Evolutionary conservation across 23 red algal species (phyloP).

Genomic region (Gracilaria caudata): DNA sequence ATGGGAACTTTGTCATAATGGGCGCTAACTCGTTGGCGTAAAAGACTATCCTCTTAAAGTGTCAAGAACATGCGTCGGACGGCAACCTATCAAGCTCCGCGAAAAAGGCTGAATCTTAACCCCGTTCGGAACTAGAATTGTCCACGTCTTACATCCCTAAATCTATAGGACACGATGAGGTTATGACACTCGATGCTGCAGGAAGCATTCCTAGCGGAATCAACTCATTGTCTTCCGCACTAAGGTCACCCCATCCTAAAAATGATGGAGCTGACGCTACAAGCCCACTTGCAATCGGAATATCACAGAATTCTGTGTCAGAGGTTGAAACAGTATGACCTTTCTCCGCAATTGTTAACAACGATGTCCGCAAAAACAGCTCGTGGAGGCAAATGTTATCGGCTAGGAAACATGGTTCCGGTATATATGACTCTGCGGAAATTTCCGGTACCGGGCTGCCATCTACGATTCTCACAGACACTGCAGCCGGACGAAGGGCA

Average conservation of each 20-base stretch:
- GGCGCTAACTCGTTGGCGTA: no score
- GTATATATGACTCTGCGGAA: not conserved
- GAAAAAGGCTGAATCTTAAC: no score
- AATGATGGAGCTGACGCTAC: not conserved
- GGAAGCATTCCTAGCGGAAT: not conserved
- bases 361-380: not conserved
- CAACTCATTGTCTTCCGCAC: not conserved
- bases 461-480: slow-evolving; percentile 11
- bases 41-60: no score
- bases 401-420: slow-evolving; percentile 3
- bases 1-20: no score
- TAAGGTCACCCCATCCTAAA: slow-evolving; percentile 4
- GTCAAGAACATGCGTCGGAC: no score
- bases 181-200: not conserved
- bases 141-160: no score
- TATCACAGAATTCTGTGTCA: slow-evolving; percentile 12
- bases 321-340: not conserved
- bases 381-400: slow-evolving; percentile 35
- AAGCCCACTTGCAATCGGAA: not conserved
- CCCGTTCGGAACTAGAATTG: no score
- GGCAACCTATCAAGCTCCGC: no score
- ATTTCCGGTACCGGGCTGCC: not conserved
- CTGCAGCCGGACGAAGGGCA: not conserved
- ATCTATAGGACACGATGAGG: not conserved
- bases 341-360: not conserved